Conservation (phyloP, 805 yeast genomes). For the Isabelozyma gotoi region DNA sequence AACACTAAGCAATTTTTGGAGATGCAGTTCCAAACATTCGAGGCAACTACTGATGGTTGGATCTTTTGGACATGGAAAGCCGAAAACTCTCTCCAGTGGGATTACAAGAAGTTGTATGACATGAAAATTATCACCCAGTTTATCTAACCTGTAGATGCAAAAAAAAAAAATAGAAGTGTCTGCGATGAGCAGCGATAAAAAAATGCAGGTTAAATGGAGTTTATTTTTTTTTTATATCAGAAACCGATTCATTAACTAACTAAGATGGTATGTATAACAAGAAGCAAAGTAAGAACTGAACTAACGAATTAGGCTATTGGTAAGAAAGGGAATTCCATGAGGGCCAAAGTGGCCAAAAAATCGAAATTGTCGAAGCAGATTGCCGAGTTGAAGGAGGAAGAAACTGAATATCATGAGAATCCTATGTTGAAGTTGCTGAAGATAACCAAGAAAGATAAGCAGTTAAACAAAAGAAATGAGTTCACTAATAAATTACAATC, state of each 20-base stretch:
- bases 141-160: background rate
- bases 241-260: background rate
- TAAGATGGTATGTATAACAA: constrained; percentile 11
- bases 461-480: constrained; percentile 35
- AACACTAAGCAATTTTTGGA: constrained; percentile 56
- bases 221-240: background rate
- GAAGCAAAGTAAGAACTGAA: constrained; percentile 1
- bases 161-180: background rate
- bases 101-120: constrained; percentile 43
- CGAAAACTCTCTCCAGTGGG: constrained; percentile 70
- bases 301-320: constrained; percentile 23
- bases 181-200: background rate
- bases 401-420: constrained; percentile 29
- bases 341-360: constrained; percentile 21
- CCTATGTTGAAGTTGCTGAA: constrained; percentile 56
- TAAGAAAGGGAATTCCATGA: constrained; percentile 34
- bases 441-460: constrained; percentile 54
- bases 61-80: constrained; percentile 75
- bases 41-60: constrained; percentile 52
- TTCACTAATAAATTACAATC: constrained; percentile 29
- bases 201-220: background rate
- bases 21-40: constrained; percentile 58
- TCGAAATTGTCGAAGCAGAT: constrained; percentile 24
- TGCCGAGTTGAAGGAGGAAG: constrained; percentile 21
- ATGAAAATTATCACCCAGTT: background rate